phyloP scores from a whole-genome alignment of 31 red algal species.

The Asparagopsis taxiformis region DNA sequence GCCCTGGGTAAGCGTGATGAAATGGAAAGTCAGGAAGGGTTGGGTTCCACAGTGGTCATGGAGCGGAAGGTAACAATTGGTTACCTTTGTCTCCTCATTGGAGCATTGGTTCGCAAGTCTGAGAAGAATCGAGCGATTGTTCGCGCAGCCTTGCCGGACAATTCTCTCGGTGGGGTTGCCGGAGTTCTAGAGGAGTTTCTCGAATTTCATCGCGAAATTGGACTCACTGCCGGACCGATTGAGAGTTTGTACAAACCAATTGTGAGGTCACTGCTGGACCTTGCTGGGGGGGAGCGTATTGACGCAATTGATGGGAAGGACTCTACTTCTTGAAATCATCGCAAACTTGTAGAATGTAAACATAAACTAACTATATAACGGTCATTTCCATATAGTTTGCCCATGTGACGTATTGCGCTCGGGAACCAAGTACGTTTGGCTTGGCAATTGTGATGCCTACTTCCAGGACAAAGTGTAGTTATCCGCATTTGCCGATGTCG shows the following conservation, averaged over 20 bases:
- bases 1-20: too few species aligned
- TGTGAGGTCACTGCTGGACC: slow-evolving; percentile 24
- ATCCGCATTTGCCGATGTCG: too few species aligned
- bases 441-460: too few species aligned
- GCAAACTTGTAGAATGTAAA: too few species aligned
- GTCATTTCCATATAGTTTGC: too few species aligned
- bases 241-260: slow-evolving; percentile 38
- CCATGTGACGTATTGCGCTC: too few species aligned
- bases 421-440: too few species aligned
- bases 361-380: too few species aligned
- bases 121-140: slow-evolving; percentile 23
- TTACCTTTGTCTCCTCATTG: slow-evolving; percentile 45
- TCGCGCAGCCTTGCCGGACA: slow-evolving; percentile 11
- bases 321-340: too few species aligned
- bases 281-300: too few species aligned
- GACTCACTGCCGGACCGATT: slow-evolving; percentile 32
- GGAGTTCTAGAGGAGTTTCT: slow-evolving; percentile 49
- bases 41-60: slow-evolving; percentile 3
- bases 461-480: too few species aligned
- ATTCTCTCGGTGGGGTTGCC: slow-evolving; percentile 17
- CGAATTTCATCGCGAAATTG: slow-evolving; percentile 59
- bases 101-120: slow-evolving; percentile 23
- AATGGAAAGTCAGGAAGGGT: background rate
- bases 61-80: slow-evolving; percentile 40
- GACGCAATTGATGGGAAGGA: too few species aligned